Evolutionary conservation across 306 rosid genomes (phyloP).

Genomic region (Ziziphus jujuba): DNA sequence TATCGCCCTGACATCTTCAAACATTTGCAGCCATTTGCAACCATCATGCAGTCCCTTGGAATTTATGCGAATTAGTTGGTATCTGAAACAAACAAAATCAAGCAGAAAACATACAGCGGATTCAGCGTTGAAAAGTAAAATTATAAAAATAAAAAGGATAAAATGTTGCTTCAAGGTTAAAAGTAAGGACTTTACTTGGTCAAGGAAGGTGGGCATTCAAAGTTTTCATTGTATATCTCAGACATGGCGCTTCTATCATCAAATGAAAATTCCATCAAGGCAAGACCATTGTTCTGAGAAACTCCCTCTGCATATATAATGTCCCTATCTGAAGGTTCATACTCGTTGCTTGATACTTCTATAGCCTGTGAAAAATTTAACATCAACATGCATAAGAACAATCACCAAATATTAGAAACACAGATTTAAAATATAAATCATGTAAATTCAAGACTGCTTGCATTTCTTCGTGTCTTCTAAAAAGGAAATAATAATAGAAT

Average conservation of each 20-base stretch:
- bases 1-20: conserved; percentile 78
- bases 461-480: background rate
- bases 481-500: background rate
- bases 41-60: conserved; percentile 78
- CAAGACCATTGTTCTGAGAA: conserved; percentile 84
- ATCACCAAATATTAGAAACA: background rate
- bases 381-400: conserved; percentile 8
- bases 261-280: conserved; percentile 80
- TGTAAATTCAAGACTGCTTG: conserved; percentile 6
- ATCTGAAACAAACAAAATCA: conserved; percentile 35
- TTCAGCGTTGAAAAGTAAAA: background rate
- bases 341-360: conserved; percentile 88
- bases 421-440: background rate
- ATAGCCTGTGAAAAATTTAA: conserved; percentile 58
- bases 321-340: conserved; percentile 85
- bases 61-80: conserved; percentile 73
- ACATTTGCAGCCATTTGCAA: conserved; percentile 92
- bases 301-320: conserved; percentile 83
- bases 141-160: background rate
- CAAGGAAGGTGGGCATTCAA: conserved; percentile 54
- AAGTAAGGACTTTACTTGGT: conserved; percentile 56
- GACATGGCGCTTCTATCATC: conserved; percentile 88
- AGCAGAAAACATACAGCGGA: too few species aligned
- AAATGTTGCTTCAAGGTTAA: conserved; percentile 3
- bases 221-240: conserved; percentile 64